Conservation (phyloP, 2,329 filamentous ascomycete species). For the Xylaria sp. region DNA sequence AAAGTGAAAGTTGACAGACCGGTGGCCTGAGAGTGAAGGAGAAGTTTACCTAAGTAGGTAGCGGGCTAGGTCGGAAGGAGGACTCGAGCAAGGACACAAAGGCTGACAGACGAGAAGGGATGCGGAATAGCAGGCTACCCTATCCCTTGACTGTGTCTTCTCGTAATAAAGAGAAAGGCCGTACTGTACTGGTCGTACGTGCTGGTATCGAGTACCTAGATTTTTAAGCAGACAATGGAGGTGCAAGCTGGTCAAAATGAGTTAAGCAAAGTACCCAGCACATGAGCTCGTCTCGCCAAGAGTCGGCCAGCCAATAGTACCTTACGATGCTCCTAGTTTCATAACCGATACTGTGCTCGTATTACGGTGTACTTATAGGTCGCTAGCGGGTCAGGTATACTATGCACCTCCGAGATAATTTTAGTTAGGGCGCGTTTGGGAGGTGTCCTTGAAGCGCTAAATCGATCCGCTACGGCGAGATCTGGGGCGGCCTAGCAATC, state of each 20-base stretch:
- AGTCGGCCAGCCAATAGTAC: background rate
- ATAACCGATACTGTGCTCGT: background rate
- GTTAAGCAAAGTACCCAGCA: background rate
- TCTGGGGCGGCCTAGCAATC: constrained; percentile 15
- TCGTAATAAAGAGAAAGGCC: background rate
- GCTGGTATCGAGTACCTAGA: background rate
- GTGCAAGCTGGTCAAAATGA: background rate
- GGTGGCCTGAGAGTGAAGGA: constrained; percentile 28
- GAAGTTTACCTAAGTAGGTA: constrained; percentile 23
- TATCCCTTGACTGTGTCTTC: constrained; percentile 7
- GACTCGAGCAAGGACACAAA: constrained; percentile 25
- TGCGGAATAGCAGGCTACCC: constrained; percentile 5
- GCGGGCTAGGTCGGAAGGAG: constrained; percentile 15
- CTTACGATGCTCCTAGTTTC: background rate
- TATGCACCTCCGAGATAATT: background rate
- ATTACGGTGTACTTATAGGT: background rate
- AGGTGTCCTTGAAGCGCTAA: constrained; percentile 17
- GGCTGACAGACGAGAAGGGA: constrained; percentile 10
- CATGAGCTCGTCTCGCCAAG: background rate
- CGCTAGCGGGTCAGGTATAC: background rate
- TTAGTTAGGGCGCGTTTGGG: constrained; percentile 6
- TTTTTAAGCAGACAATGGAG: background rate
- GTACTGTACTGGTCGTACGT: background rate
- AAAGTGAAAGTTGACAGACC: constrained; percentile 37
- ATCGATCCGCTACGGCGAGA: constrained; percentile 13